Conservation (phyloP, 805 yeast species). For the Komagataella mondaviorum region DNA sequence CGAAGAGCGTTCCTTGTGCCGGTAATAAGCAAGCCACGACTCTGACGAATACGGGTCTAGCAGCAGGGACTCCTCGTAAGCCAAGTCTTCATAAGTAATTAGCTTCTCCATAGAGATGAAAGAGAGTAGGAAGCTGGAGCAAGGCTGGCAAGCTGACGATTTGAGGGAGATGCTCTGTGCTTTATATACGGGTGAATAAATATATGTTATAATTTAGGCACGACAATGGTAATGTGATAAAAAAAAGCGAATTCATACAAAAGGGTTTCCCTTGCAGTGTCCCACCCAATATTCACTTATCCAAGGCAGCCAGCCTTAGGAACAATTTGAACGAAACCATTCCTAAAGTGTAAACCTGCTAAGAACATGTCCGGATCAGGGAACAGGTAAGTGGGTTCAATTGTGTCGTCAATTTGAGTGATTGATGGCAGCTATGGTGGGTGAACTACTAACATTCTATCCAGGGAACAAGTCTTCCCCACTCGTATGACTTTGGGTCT, state of each 20-base stretch:
- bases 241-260: background rate
- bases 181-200: background rate
- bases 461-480: conserved; percentile 90
- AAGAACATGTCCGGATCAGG: conserved; percentile 50
- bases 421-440: background rate
- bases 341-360: background rate
- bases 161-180: background rate
- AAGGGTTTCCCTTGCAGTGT: background rate
- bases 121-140: background rate
- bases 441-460: conserved; percentile 1
- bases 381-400: conserved; percentile 22
- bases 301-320: background rate
- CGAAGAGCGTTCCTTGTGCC: conserved; percentile 13
- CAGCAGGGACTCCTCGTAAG: conserved; percentile 21
- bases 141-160: background rate
- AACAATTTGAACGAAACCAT: background rate
- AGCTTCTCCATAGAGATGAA: background rate
- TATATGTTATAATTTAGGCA: background rate
- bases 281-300: background rate
- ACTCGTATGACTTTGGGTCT: conserved; percentile 94
- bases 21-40: conserved; percentile 32
- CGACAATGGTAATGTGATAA: background rate
- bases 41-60: conserved; percentile 20
- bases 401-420: background rate
- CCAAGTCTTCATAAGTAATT: conserved; percentile 15